Evolutionary conservation across 257 asterid genomes (phyloP).

Genomic region (Solanum commersonii): DNA sequence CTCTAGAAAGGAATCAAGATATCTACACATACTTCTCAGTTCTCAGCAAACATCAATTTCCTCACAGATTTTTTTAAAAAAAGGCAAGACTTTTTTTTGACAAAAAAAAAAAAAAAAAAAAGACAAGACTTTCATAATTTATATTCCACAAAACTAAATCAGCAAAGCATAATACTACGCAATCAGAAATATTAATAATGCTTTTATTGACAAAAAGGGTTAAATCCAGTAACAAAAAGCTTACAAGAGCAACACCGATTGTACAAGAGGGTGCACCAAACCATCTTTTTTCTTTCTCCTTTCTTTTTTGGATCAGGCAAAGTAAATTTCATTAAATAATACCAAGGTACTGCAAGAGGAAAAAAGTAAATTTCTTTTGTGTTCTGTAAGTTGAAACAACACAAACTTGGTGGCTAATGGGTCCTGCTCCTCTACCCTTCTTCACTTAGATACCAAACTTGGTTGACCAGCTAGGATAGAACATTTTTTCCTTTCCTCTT

Average conservation of each 20-base stretch:
- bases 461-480: neutral
- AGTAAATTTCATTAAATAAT: neutral
- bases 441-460: neutral
- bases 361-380: neutral
- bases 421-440: neutral
- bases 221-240: neutral
- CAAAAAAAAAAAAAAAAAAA: neutral
- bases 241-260: neutral
- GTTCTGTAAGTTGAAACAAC: neutral
- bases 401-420: neutral
- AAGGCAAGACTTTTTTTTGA: neutral
- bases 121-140: neutral
- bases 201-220: neutral
- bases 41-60: neutral
- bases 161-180: neutral
- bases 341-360: neutral
- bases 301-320: neutral
- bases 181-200: neutral
- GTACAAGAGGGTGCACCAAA: neutral
- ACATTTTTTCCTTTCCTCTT: neutral
- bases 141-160: neutral
- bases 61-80: neutral
- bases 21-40: neutral
- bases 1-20: neutral
- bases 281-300: neutral